A percentile compares a stretch with the other conserved stretches of the same genome.
phyloP scores from a whole-genome alignment of 495 filamentous ascomycete species.

The Penicillium herquei region DNA sequence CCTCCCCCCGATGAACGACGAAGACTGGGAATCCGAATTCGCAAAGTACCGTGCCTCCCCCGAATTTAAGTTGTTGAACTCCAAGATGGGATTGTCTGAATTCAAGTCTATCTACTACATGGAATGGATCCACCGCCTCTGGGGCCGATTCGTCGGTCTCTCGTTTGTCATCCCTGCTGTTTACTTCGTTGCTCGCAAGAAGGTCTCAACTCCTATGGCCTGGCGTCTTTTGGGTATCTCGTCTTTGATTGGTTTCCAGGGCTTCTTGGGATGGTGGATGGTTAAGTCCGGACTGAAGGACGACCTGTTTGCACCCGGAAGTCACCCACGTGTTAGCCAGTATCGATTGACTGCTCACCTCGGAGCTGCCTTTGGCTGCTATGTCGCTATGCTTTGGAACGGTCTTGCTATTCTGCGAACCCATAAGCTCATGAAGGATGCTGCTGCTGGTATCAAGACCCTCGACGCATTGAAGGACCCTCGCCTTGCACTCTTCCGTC shows the following conservation, averaged over 20 bases:
- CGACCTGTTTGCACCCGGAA: conserved; percentile 87
- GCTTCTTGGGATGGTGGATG: conserved; percentile 99
- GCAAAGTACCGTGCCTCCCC: conserved; percentile 85
- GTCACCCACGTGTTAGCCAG: conserved; percentile 88
- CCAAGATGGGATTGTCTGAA: conserved; percentile 84
- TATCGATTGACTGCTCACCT: conserved; percentile 90
- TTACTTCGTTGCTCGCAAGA: conserved; percentile 82
- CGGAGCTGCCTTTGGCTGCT: conserved; percentile 85
- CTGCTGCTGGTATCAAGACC: conserved; percentile 51
- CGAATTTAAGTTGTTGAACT: conserved; percentile 87
- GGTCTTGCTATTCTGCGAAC: conserved; percentile 81
- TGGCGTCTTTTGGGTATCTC: conserved; percentile 76
- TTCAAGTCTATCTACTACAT: conserved; percentile 99
- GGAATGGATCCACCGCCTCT: conserved; percentile 97
- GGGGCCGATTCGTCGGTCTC: conserved; percentile 90
- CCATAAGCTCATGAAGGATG: conserved; percentile 62
- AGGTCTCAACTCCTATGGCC: conserved; percentile 77
- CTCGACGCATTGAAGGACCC: conserved; percentile 62
- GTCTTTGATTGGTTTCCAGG: conserved; percentile 89
- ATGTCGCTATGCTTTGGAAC: conserved; percentile 90
- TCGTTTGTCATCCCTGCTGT: conserved; percentile 83
- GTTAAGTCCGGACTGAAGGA: conserved; percentile 93
- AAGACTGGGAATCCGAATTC: conserved; percentile 89
- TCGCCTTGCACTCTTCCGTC: conserved; percentile 66
- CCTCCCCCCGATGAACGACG: conserved; percentile 72